A percentile compares a stretch with the other conserved stretches of the same genome.
These are phyloP conservation scores for Canna indica DNA, from an alignment of 176 grass and related monocot genomes.

Conservation along the genomic window DNA sequence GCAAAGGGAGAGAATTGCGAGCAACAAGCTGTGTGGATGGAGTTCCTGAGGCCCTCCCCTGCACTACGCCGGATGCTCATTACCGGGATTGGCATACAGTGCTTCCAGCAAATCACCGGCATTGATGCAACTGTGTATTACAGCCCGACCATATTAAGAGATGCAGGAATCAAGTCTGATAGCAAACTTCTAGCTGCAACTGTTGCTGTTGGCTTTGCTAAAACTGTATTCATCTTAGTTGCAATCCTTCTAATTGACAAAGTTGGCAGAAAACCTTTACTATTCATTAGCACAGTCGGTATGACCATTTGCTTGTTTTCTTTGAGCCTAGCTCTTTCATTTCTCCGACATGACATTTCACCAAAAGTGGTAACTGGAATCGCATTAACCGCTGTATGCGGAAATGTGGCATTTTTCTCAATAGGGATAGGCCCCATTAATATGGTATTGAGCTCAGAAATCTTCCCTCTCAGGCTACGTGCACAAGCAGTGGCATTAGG, in stretches of 20 bases:
- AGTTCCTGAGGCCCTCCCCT: constrained; percentile 47
- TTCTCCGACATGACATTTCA: constrained; percentile 34
- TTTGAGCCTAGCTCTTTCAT: constrained; percentile 27
- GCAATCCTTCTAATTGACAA: constrained; percentile 53
- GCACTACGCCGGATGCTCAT: constrained; percentile 47
- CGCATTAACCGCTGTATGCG: constrained; percentile 38
- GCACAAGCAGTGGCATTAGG: constrained; percentile 52
- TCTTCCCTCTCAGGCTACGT: constrained; percentile 44
- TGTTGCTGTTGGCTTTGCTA: constrained; percentile 48
- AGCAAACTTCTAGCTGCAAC: constrained; percentile 52
- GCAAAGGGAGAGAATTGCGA: constrained; percentile 18
- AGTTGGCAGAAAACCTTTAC: constrained; percentile 43
- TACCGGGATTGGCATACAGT: constrained; percentile 45
- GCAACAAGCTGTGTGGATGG: constrained; percentile 45
- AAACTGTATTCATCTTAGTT: constrained; percentile 53
- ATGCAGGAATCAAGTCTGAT: constrained; percentile 52
- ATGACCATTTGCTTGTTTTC: constrained; percentile 45
- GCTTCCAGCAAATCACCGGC: constrained; percentile 58
- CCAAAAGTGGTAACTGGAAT: constrained; percentile 19
- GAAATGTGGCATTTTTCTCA: constrained; percentile 68
- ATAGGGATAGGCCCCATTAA: constrained; percentile 54
- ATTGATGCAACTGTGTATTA: constrained; percentile 70
- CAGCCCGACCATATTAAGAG: constrained; percentile 45
- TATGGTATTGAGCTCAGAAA: constrained; percentile 55
- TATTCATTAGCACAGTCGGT: constrained; percentile 53